Conservation (phyloP, 148 eudicot species). For the Cornus kousa region DNA sequence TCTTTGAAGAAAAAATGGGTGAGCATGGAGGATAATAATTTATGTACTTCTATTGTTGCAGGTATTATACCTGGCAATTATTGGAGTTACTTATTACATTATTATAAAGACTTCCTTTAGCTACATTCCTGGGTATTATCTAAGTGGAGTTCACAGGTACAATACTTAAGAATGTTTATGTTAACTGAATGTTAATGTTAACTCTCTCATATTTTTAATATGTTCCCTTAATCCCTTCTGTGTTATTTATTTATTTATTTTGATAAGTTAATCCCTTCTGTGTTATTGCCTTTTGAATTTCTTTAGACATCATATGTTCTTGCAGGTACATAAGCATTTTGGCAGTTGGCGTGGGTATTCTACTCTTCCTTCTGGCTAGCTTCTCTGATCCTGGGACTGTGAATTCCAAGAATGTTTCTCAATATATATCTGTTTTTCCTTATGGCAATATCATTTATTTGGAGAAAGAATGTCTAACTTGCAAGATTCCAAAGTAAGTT, state of each 20-base stretch:
- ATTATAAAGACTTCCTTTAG: conserved; percentile 64
- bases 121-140: conserved; percentile 83
- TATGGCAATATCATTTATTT: conserved; percentile 77
- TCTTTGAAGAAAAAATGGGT: not conserved
- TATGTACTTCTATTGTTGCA: conserved; percentile 38
- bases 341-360: conserved; percentile 80
- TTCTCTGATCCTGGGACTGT: conserved; percentile 95
- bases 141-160: conserved; percentile 87
- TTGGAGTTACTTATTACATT: conserved; percentile 75
- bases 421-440: conserved; percentile 79
- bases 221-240: not conserved
- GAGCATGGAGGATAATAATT: not conserved
- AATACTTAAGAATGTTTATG: not conserved
- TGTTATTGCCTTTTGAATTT: conserved; percentile 17
- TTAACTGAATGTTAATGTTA: conserved; percentile 6
- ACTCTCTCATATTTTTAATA: not conserved
- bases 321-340: conserved; percentile 78
- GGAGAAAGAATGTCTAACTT: conserved; percentile 84
- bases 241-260: too few species aligned
- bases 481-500: conserved; percentile 84
- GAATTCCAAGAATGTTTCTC: conserved; percentile 71
- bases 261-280: conserved; percentile 5
- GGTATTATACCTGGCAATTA: conserved; percentile 72
- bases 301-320: conserved; percentile 24
- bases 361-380: conserved; percentile 83